A percentile compares a stretch with the other conserved stretches of the same genome.
Evolutionary conservation across 208 protist genomes (phyloP).

Genomic region (Trypanosomatidae sp.): DNA sequence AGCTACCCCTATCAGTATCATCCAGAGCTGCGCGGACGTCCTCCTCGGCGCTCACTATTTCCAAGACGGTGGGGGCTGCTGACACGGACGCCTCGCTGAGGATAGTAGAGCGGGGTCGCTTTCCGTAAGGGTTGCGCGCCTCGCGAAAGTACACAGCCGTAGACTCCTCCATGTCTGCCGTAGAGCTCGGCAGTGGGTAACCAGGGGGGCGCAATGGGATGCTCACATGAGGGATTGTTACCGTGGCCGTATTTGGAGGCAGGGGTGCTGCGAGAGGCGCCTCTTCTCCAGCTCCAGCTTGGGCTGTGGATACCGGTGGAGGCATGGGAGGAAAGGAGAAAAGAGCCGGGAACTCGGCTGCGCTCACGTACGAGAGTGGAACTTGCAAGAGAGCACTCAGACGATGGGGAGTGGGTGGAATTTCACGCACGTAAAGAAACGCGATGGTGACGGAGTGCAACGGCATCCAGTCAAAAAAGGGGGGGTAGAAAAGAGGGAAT

Average conservation of each 20-base stretch:
- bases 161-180: conserved; percentile 18
- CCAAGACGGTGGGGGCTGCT: conserved; percentile 5
- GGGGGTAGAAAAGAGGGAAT: neutral
- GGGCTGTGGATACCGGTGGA: conserved; percentile 3
- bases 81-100: neutral
- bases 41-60: conserved; percentile 17
- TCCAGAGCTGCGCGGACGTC: neutral
- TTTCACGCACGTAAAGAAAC: neutral
- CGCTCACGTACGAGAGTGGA: neutral
- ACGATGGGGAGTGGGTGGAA: neutral
- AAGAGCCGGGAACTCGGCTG: neutral
- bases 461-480: neutral
- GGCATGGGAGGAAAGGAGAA: neutral
- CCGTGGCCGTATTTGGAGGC: neutral
- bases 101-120: conserved; percentile 14
- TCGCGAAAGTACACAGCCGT: conserved; percentile 18
- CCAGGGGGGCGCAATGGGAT: conserved; percentile 25
- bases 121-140: conserved; percentile 2
- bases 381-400: neutral
- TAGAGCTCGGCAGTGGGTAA: conserved; percentile 11
- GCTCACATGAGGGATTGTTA: conserved; percentile 12
- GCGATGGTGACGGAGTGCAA: neutral
- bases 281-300: neutral
- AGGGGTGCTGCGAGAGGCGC: neutral
- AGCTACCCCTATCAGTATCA: neutral